Evolutionary conservation across 306 rosid genomes (phyloP).

Genomic region (Gleditsia sinensis): DNA sequence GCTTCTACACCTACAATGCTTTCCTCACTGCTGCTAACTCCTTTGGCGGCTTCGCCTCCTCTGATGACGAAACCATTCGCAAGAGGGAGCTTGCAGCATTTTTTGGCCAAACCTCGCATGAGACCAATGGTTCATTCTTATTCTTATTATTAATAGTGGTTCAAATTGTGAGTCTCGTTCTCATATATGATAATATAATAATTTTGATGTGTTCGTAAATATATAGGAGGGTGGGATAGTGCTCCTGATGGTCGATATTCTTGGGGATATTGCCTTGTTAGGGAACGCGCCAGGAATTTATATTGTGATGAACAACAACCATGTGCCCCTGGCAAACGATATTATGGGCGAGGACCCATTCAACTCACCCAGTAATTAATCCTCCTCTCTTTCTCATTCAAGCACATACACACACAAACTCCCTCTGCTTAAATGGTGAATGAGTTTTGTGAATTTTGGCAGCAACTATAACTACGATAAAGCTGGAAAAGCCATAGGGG

Average conservation of each 20-base stretch:
- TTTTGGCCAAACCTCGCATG: conserved; percentile 78
- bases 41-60: conserved; percentile 50
- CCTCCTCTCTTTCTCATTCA: background rate
- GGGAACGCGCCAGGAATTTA: too few species aligned
- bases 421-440: too few species aligned
- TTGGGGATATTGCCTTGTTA: conserved; percentile 67
- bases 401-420: too few species aligned
- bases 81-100: conserved; percentile 75
- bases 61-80: conserved; percentile 46
- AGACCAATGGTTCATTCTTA: too few species aligned
- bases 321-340: too few species aligned
- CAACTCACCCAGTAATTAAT: conserved; percentile 50
- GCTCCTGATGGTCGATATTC: conserved; percentile 72
- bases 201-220: too few species aligned
- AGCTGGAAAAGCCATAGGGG: conserved; percentile 46
- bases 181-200: too few species aligned
- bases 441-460: too few species aligned
- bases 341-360: conserved; percentile 64
- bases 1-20: conserved; percentile 58
- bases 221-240: conserved; percentile 33
- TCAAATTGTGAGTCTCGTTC: too few species aligned
- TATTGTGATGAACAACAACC: too few species aligned
- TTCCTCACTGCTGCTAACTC: conserved; percentile 57
- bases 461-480: conserved; percentile 56
- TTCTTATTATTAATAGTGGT: too few species aligned